phyloP scores from a whole-genome alignment of 208 protist species.

The Tritrichomonas foetus region DNA sequence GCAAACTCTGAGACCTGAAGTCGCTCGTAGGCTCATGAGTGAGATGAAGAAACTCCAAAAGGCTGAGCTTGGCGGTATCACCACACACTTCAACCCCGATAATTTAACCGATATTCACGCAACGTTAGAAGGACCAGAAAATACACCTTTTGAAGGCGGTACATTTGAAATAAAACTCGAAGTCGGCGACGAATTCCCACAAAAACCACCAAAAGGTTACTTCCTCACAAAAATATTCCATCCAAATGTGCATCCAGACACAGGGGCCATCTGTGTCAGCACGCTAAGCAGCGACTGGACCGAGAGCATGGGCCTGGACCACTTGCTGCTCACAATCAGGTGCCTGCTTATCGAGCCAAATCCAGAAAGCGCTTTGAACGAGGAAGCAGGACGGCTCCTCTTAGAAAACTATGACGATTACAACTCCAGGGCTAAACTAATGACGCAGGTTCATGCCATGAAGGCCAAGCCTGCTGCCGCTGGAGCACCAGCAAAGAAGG shows the following conservation, averaged over 20 bases:
- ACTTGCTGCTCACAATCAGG: slow-evolving; percentile 79
- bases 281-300: slow-evolving; percentile 95
- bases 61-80: slow-evolving; percentile 27
- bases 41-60: slow-evolving; percentile 14
- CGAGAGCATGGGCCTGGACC: slow-evolving; percentile 75
- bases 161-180: neutral
- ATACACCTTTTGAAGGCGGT: slow-evolving; percentile 38
- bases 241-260: slow-evolving; percentile 83
- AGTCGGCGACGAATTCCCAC: slow-evolving; percentile 21
- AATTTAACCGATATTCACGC: neutral
- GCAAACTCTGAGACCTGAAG: neutral
- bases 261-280: slow-evolving; percentile 95
- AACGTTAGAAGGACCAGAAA: neutral
- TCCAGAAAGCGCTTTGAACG: slow-evolving; percentile 93
- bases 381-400: slow-evolving; percentile 88
- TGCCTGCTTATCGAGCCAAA: slow-evolving; percentile 96
- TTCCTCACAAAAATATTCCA: slow-evolving; percentile 98
- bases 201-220: slow-evolving; percentile 39
- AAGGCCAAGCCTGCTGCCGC: neutral
- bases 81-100: neutral
- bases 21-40: neutral
- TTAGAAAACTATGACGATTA: slow-evolving; percentile 80
- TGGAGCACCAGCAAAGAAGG: neutral
- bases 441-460: slow-evolving; percentile 48
- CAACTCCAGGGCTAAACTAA: slow-evolving; percentile 44